Base-by-base conservation (phyloP, 345 rosid genomes). In the Anacardium occidentale region DNA sequence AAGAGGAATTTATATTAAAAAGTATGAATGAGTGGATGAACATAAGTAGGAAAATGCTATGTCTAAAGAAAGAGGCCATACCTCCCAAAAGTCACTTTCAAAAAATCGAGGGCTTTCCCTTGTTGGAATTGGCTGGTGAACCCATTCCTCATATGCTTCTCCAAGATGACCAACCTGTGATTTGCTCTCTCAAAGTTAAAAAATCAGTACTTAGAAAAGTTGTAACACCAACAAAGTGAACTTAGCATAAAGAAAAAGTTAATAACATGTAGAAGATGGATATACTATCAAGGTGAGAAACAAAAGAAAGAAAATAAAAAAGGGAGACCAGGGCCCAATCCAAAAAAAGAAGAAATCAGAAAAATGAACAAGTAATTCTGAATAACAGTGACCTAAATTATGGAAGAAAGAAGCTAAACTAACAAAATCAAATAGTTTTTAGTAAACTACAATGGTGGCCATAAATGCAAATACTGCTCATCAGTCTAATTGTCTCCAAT, bases 141-240 rank as follows among this genome's bases (percentile, higher is more conserved):
- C 95, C 99, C 98, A 96, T 74, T 91, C 93, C 78, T 96, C 89
- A 79, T 96, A 96, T 64, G 76, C 78, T 83, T 96, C 98, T 65
- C 97, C 99, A 62, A 93, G 98, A 88, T 96, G 90, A 70, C 99
- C 99, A 76, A 96, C 99, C 99, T 96, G 81, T 17, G 0, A 45
- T 7, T 69, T n/a, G 72, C 65, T 59, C 57, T 53, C 68, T 56
- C 47, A 12, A 62, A 63, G 55, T 73, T 37, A 65, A 58, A 65
- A n/a, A 62, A 65, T 51, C 63, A 40, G 62, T 44, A 57, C 58
- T 62, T 0, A 17, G 22, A 53, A 10, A 34, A 32, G 62, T 37
- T 42, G 44, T 55, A 8, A 44, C 13, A 37, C 59, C 53, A 40
- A 29, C 21, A 62, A 37, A 64, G n/a, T 29, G 21, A 57, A 76